Conservation (phyloP, 192 early-diverging fungal species). For the Diversispora eburnea region DNA sequence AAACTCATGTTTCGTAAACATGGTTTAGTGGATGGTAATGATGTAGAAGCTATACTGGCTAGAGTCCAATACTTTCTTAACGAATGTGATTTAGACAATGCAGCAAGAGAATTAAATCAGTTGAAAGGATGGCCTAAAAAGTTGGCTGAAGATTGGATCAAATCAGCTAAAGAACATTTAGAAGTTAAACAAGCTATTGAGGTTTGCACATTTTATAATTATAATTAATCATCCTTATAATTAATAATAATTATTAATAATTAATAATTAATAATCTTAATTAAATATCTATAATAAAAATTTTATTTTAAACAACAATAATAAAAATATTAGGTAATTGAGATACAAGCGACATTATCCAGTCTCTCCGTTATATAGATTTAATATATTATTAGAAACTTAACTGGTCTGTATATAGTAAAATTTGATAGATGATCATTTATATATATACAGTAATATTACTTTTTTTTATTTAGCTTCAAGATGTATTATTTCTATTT, state of each 20-base stretch:
- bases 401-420: too few species aligned
- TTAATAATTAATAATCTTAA: too few species aligned
- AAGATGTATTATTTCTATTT: too few species aligned
- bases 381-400: too few species aligned
- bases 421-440: too few species aligned
- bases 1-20: conserved; percentile 79
- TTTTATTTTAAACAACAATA: neutral
- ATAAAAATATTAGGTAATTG: conserved; percentile 43
- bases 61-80: conserved; percentile 71
- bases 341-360: conserved; percentile 43
- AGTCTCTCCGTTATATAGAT: conserved; percentile 42
- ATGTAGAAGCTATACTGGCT: conserved; percentile 81
- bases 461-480: too few species aligned
- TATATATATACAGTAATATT: too few species aligned
- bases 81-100: conserved; percentile 78
- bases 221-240: neutral
- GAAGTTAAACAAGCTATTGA: conserved; percentile 86
- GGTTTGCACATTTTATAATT: conserved; percentile 45
- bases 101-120: conserved; percentile 89
- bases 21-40: conserved; percentile 79
- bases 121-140: conserved; percentile 86
- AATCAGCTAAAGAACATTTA: conserved; percentile 72
- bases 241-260: neutral
- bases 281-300: too few species aligned
- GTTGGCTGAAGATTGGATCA: conserved; percentile 86